A percentile compares a stretch with the other conserved stretches of the same genome.
Conservation (phyloP, 2,329 filamentous ascomycete species). For the Aquanectria penicillioides region DNA sequence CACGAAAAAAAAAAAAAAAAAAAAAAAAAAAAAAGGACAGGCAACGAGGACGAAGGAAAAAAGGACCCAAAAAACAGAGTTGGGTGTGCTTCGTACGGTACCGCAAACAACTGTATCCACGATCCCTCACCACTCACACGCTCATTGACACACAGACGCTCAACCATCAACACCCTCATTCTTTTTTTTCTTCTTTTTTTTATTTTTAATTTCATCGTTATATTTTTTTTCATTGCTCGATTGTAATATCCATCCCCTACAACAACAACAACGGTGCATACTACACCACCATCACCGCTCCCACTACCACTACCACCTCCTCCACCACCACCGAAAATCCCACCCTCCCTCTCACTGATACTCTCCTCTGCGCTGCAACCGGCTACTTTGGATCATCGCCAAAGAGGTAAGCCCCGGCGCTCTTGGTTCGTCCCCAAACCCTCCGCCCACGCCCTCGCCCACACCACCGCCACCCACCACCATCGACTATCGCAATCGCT, state of each 20-base stretch:
- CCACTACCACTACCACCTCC: neutral
- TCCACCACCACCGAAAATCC: neutral
- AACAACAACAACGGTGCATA: no score
- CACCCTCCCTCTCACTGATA: neutral
- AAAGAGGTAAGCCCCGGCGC: slow-evolving; percentile 14
- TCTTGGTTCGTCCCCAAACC: slow-evolving; percentile 18
- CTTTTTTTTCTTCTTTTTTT: no score
- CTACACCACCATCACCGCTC: neutral
- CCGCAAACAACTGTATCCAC: no score
- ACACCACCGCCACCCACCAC: slow-evolving; percentile 5
- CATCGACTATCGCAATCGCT: slow-evolving; percentile 25
- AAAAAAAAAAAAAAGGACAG: no score
- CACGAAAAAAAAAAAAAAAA: no score
- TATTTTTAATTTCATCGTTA: no score
- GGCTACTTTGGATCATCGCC: slow-evolving; percentile 9
- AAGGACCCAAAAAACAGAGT: no score
- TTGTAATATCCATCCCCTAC: no score
- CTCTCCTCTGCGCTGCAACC: slow-evolving; percentile 7
- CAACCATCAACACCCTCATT: no score
- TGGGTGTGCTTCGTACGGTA: no score
- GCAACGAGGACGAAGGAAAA: no score
- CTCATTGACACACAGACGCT: neutral
- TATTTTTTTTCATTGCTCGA: no score
- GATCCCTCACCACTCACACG: neutral
- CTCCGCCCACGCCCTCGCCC: neutral